Percentiles rank a stretch among this genome's conserved stretches.
phyloP scores from a whole-genome alignment of 768 basidiomycete species.

The Boletus edulis region DNA sequence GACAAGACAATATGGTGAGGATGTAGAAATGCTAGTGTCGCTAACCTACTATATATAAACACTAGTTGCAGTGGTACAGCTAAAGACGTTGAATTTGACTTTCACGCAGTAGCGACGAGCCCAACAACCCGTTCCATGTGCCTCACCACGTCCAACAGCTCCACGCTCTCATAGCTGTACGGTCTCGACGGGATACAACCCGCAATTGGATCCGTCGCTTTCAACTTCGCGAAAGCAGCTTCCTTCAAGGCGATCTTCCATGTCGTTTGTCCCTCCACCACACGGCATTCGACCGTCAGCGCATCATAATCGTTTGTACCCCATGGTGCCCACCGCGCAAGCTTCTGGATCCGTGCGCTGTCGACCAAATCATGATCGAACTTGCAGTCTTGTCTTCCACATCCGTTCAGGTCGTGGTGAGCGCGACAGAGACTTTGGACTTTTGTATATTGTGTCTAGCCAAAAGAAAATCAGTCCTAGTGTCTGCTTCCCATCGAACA shows the following conservation, averaged over 20 bases:
- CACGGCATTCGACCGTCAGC: constrained; percentile 17
- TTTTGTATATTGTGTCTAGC: constrained; percentile 10
- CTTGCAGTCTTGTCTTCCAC: constrained; percentile 8
- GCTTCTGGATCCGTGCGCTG: constrained; percentile 9
- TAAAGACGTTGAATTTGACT: too few relatives aligned
- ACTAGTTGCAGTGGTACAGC: too few relatives aligned
- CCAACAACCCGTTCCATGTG: constrained; percentile 13
- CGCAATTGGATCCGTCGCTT: constrained; percentile 10
- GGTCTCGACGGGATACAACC: constrained; percentile 7
- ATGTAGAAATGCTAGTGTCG: too few relatives aligned
- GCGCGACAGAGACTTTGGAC: constrained; percentile 17
- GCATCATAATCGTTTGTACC: constrained; percentile 1
- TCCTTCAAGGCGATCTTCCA: constrained; percentile 18
- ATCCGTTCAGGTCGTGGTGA: constrained; percentile 7
- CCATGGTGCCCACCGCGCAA: constrained; percentile 7
- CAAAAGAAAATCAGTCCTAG: not conserved
- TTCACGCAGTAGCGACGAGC: not conserved
- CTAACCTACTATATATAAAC: too few relatives aligned
- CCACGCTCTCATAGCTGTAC: constrained; percentile 11
- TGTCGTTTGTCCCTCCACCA: constrained; percentile 5
- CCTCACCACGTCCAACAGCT: constrained; percentile 16
- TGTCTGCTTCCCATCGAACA: not conserved
- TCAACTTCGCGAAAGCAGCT: constrained; percentile 5
- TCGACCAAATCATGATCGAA: constrained; percentile 19
- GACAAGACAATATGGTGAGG: too few relatives aligned